Evolutionary conservation across 2,329 filamentous ascomycete species (phyloP).

Genomic region (Blumeria graminis): DNA sequence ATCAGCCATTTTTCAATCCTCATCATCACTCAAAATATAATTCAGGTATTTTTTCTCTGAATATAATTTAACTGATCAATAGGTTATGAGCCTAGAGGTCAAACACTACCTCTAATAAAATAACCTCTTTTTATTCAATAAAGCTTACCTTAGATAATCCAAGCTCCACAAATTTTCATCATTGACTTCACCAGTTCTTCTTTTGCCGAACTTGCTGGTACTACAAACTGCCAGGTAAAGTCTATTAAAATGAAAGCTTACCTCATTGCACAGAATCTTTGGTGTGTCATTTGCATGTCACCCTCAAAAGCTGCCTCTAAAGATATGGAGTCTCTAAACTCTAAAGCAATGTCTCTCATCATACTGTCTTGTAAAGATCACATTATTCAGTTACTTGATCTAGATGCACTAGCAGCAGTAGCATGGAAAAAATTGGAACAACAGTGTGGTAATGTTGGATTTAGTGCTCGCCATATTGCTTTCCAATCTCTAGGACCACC

Average conservation of each 20-base stretch:
- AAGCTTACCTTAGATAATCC: too few species aligned
- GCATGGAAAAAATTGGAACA: not conserved
- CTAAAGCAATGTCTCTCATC: not conserved
- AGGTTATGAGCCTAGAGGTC: too few species aligned
- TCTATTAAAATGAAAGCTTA: not conserved
- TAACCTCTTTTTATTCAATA: too few species aligned
- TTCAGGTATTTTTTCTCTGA: too few species aligned
- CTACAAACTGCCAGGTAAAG: not conserved
- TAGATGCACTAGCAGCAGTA: not conserved
- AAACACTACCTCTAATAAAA: too few species aligned
- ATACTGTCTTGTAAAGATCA: not conserved
- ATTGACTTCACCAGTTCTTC: not conserved
- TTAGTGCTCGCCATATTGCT: not conserved
- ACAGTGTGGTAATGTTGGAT: not conserved
- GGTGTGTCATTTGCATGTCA: not conserved
- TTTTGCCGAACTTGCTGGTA: not conserved
- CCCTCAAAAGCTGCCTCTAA: not conserved
- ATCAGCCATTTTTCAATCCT: too few species aligned
- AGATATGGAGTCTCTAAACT: not conserved
- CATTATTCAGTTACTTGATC: not conserved
- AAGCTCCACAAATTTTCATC: not conserved
- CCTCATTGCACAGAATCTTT: not conserved
- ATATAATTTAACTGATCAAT: too few species aligned
- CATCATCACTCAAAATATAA: too few species aligned
- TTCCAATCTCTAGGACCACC: not conserved